These are phyloP conservation scores for Paecilomyces dactylethromorphus DNA, from an alignment of 2,329 filamentous ascomycete species.

Conservation along the genomic window DNA sequence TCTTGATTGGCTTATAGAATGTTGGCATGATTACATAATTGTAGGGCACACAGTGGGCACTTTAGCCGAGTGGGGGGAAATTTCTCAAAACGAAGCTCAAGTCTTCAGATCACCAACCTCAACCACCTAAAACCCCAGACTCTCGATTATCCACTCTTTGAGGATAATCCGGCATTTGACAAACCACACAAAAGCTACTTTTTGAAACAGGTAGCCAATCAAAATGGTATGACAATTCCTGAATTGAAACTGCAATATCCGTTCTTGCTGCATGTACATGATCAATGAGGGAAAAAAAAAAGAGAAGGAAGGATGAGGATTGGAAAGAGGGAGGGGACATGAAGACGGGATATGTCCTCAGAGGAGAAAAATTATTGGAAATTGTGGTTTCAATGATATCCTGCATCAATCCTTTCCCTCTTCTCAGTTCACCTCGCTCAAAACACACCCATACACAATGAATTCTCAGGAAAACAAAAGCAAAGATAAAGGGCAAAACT, in stretches of 20 bases:
- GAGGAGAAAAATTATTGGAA: too few relatives aligned
- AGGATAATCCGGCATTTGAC: constrained; percentile 47
- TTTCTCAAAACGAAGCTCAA: constrained; percentile 13
- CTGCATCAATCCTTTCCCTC: too few relatives aligned
- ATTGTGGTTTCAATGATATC: too few relatives aligned
- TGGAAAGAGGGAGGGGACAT: too few relatives aligned
- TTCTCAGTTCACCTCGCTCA: background rate
- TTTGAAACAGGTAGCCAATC: constrained; percentile 13
- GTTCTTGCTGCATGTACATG: too few relatives aligned
- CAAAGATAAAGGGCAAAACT: constrained; percentile 6
- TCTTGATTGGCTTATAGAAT: background rate
- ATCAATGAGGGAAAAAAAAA: too few relatives aligned
- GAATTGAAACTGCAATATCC: too few relatives aligned
- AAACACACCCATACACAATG: background rate
- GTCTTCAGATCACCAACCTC: constrained; percentile 13
- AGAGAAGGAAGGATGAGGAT: too few relatives aligned
- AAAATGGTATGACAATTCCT: constrained; percentile 37
- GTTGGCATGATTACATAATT: constrained; percentile 13
- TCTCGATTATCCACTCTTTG: constrained; percentile 36
- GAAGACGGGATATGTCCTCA: too few relatives aligned
- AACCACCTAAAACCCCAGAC: constrained; percentile 5
- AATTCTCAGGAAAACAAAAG: background rate
- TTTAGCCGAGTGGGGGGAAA: constrained; percentile 22
- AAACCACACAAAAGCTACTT: constrained; percentile 20
- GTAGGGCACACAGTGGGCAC: constrained; percentile 21